Percentiles rank a stretch among this genome's conserved stretches.
Evolutionary conservation across 108 stramenopile genomes (phyloP).

Genomic region (Parietichytrium sp.): DNA sequence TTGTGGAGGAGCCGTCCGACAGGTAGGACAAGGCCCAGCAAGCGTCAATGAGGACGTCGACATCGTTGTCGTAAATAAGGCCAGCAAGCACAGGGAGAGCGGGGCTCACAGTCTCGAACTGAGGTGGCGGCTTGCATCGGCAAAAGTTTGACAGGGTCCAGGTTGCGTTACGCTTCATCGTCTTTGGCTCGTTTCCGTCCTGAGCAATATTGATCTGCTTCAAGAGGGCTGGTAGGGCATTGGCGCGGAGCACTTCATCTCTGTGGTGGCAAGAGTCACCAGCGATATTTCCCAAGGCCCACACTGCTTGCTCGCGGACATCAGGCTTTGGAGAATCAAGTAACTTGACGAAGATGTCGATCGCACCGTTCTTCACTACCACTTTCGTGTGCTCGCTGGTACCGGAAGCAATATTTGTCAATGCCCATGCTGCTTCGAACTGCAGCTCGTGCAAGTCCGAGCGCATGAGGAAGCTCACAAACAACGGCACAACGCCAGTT

Average conservation of each 20-base stretch:
- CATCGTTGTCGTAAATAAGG: conserved; percentile 88
- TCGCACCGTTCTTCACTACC: conserved; percentile 95
- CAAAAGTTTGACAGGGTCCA: conserved; percentile 99
- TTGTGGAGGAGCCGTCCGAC: conserved; percentile 92
- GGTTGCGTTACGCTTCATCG: conserved; percentile 96
- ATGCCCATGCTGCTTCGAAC: conserved; percentile 98
- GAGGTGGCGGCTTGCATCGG: conserved; percentile 95
- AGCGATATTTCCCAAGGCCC: conserved; percentile 98
- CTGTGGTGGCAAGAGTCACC: conserved; percentile 94
- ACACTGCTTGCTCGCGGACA: conserved; percentile 95
- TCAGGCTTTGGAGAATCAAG: conserved; percentile 88
- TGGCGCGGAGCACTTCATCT: conserved; percentile 84
- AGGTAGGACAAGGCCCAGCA: conserved; percentile 97
- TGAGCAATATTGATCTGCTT: conserved; percentile 65
- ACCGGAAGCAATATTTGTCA: conserved; percentile 97
- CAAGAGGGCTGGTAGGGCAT: conserved; percentile 89
- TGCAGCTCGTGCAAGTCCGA: conserved; percentile 90
- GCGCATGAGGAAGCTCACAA: conserved; percentile 88
- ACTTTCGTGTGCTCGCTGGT: conserved; percentile 94
- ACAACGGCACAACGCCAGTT: conserved; percentile 87
- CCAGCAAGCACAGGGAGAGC: conserved; percentile 85
- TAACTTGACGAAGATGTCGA: conserved; percentile 89
- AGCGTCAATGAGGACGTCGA: conserved; percentile 96
- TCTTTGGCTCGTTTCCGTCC: conserved; percentile 5
- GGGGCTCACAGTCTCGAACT: conserved; percentile 85